phyloP scores from a whole-genome alignment of 495 filamentous ascomycete species.

The Apodospora peruviana region DNA sequence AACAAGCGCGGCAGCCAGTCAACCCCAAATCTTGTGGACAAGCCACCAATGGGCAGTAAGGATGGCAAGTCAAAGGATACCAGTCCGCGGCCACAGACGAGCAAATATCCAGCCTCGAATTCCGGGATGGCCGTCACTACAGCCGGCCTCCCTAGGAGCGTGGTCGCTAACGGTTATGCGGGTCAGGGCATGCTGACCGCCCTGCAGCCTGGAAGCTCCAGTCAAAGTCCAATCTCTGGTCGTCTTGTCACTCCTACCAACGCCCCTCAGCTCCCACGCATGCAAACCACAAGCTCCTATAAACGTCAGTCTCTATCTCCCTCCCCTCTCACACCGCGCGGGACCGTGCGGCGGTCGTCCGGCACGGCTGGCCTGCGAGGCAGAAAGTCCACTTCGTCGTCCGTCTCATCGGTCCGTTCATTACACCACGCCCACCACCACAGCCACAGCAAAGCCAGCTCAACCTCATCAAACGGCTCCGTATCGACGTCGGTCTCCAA shows the following conservation, averaged over 20 bases:
- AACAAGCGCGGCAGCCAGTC: conserved; percentile 48
- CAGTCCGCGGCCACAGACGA: conserved; percentile 48
- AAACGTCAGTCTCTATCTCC: conserved; percentile 87
- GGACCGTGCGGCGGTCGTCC: conserved; percentile 69
- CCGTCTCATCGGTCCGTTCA: conserved; percentile 85
- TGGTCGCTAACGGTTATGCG: conserved; percentile 31
- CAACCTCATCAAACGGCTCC: conserved; percentile 78
- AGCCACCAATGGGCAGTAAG: conserved; percentile 31
- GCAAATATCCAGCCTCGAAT: conserved; percentile 39
- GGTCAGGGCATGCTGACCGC: conserved; percentile 4
- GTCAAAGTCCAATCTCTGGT: conserved; percentile 11
- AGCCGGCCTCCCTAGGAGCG: conserved; percentile 28
- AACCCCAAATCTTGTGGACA: conserved; percentile 44
- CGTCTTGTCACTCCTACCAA: conserved; percentile 34
- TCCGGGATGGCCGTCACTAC: conserved; percentile 14
- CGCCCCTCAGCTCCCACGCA: conserved; percentile 38
- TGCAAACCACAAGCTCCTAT: conserved; percentile 47
- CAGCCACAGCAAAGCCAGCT: conserved; percentile 88
- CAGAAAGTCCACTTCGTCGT: conserved; percentile 93
- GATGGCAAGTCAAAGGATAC: conserved; percentile 42
- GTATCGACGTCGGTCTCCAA: conserved; percentile 62
- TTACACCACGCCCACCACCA: conserved; percentile 86
- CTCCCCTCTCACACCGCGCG: conserved; percentile 79
- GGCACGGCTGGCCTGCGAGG: conserved; percentile 65
- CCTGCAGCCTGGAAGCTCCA: conserved; percentile 1